phyloP scores from a whole-genome alignment of 495 filamentous ascomycete genomes.

The Xylaria flabelliformis region DNA sequence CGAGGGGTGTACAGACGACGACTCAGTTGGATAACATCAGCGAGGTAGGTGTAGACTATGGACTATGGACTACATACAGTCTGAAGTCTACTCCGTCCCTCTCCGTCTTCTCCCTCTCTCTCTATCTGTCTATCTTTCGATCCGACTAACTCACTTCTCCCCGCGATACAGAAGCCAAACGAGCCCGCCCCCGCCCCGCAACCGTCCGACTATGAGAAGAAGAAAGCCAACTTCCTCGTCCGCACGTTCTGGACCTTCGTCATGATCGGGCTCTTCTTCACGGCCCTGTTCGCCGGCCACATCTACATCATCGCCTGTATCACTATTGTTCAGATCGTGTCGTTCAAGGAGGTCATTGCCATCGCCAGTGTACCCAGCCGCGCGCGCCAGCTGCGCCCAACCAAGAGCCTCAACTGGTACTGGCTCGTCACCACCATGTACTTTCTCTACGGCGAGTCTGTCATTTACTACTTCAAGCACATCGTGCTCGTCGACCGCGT shows the following conservation, averaged over 20 bases:
- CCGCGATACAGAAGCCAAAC: constrained; percentile 39
- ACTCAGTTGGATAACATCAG: constrained; percentile 44
- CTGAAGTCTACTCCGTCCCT: neutral
- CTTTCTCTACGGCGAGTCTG: constrained; percentile 97
- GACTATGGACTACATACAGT: too few relatives aligned
- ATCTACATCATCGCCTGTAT: constrained; percentile 95
- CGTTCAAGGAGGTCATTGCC: constrained; percentile 99
- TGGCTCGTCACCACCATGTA: constrained; percentile 99
- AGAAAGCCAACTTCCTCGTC: constrained; percentile 97
- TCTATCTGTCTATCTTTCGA: neutral
- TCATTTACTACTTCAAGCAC: constrained; percentile 99
- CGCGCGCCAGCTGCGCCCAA: constrained; percentile 89
- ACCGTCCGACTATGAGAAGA: constrained; percentile 89
- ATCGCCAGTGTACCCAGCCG: constrained; percentile 94
- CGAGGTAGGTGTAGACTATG: constrained; percentile 56
- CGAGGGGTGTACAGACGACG: constrained; percentile 48
- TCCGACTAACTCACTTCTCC: neutral
- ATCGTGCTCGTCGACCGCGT: constrained; percentile 94
- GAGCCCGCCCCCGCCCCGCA: constrained; percentile 29
- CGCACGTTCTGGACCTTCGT: constrained; percentile 97
- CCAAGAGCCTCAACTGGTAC: constrained; percentile 98
- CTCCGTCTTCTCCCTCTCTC: neutral
- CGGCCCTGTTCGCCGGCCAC: constrained; percentile 89
- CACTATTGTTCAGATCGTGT: constrained; percentile 92
- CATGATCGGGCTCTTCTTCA: constrained; percentile 95